Conservation (phyloP, 1,139 yeast genomes). For the Arxiozyma slooffiae region DNA sequence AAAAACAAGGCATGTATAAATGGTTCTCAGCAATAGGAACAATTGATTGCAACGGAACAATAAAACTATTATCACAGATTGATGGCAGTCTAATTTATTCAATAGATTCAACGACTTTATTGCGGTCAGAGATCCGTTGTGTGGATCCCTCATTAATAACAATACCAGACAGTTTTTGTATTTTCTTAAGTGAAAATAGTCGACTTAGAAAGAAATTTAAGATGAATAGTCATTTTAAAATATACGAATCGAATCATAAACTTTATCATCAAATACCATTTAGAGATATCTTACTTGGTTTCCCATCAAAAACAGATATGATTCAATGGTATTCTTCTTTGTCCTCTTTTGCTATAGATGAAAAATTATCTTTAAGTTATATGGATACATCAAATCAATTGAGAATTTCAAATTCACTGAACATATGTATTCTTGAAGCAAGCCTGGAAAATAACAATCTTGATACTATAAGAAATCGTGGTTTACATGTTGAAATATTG, state of each 20-base stretch:
- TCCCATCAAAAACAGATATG: slow-evolving; percentile 60
- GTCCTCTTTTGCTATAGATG: slow-evolving; percentile 56
- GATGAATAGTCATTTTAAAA: slow-evolving; percentile 2
- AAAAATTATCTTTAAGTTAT: slow-evolving; percentile 31
- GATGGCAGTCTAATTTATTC: slow-evolving; percentile 62
- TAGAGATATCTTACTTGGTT: slow-evolving; percentile 45
- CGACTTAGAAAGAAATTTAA: slow-evolving; percentile 36
- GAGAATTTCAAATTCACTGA: slow-evolving; percentile 47
- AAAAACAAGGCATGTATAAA: slow-evolving; percentile 35
- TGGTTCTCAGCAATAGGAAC: slow-evolving; percentile 79
- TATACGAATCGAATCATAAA: slow-evolving; percentile 1
- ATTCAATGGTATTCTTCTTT: slow-evolving; percentile 81
- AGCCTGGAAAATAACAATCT: slow-evolving; percentile 32
- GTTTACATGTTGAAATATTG: slow-evolving; percentile 51
- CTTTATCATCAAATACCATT: slow-evolving; percentile 12
- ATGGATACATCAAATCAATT: slow-evolving; percentile 24
- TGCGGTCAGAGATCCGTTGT: slow-evolving; percentile 59
- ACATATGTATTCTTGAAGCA: slow-evolving; percentile 60
- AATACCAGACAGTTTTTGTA: slow-evolving; percentile 47
- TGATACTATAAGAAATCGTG: slow-evolving; percentile 20
- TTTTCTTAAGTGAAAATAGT: slow-evolving; percentile 49
- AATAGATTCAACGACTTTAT: slow-evolving; percentile 46
- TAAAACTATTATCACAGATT: slow-evolving; percentile 53
- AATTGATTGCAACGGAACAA: slow-evolving; percentile 53
- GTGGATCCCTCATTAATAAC: slow-evolving; percentile 61